Evolutionary conservation across 768 basidiomycete genomes (phyloP), one percentile per base, ranked within the genome.

Genomic region (Clavaria fumosa): DNA sequence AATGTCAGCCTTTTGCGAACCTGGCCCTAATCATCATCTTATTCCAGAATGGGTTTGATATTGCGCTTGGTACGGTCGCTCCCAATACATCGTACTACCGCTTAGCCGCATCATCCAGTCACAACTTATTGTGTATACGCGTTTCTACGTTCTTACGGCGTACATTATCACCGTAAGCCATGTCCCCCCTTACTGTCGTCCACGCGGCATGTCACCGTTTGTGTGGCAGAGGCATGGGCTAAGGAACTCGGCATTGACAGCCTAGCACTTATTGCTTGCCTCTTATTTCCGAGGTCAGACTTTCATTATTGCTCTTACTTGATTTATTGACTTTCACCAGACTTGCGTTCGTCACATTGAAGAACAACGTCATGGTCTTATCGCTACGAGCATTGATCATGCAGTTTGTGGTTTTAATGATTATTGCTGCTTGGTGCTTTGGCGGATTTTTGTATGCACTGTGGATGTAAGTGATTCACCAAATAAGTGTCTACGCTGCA

Each of bases 31-130:
- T n/a, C n/a, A n/a, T n/a, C n/a, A n/a, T n/a, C n/a, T n/a, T n/a
- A n/a, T n/a, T n/a, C 12, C 48, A 81, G 82, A 93, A 95, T 45
- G 89, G 89, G 1, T 96, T 96, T 52, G 91, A 96, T 54, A 47
- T 93, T 37, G 83, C 85, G 33, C 90, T 95, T 58, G 77, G 82
- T 84, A 41, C 12, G 66, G 53, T 31, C 23, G 19, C 23, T 17
- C n/a, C 22, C 23, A 2, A 17, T 12, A 15, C 32, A n/a, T 19
- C 3, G 12, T 10, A 30, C 17, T 31, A 22, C 43, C 14, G 23
- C 37, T 42, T 6, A 14, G 34, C 18, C 34, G 12, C 18, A 14
- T 38, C 28, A 4, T 23, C 2, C 35, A 84, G 83, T 95, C 31
- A 77, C 83, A 9, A 70, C 82, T 12, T 95, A 75, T 53, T 66